Evolutionary conservation across 306 rosid species (phyloP), one percentile per base, ranked within the genome.

Genomic region (Vicia villosa): DNA sequence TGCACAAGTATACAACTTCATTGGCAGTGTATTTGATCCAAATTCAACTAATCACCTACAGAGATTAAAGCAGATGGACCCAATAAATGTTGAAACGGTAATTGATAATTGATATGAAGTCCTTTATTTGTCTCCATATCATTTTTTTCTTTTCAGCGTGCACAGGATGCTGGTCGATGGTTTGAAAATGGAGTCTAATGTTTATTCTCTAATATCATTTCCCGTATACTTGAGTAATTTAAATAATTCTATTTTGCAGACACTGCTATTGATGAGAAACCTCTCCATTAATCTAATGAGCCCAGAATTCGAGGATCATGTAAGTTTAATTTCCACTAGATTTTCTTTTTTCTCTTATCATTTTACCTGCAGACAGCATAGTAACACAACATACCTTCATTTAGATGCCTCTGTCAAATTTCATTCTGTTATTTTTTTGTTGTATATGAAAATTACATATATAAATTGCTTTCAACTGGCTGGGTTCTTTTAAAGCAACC

Each of bases 11-110:
- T 90, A 94, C 74, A 50, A 77, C 72, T 93, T 90, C 82, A 77
- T 93, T 26, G 96, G 97, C 67, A 88, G 96, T 61, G 94, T 93
- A 38, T 93, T 93, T 59, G 97, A 93, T 76, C 96, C 96, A 32
- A 47, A 74, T 78, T 68, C 82, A 12, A 61, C 85, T 56, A 86
- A 83, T 80, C 98, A 93, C 68, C 45, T 85, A 49, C 88, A 84
- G 73, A 88, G 83, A 66, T 84, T 86, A 73, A 90, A 79, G 68
- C 86, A 85, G 84, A 84, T 93, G 97, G 93, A 88, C 63, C 93
- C 86, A 52, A 84, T 90, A 79, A 85, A 93, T 79, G 68, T 93
- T 72, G 90, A 93, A 78, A 87, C 98, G 57, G 98, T 93, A 86
- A 58, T 85, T 80, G 67, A 56, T 93, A 86, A 58, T 85, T 80